Evolutionary conservation across 495 filamentous ascomycete species (phyloP).

Genomic region (Sordaria brevicollis): DNA sequence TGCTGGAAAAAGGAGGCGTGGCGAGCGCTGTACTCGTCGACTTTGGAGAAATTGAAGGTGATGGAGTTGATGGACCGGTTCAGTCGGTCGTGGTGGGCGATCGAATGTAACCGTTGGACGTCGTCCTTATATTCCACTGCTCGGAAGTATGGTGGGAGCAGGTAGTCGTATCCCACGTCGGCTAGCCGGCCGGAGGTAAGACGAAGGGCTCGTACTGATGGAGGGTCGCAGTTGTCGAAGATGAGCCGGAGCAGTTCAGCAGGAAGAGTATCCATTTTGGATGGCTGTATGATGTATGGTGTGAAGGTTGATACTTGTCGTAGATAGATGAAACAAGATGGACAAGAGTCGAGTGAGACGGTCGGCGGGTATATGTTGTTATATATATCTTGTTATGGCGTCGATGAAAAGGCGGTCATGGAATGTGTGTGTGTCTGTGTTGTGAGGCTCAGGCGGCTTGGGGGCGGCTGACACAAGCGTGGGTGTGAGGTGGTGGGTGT

Average conservation of each 20-base stretch:
- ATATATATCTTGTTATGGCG: neutral
- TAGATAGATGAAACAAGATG: neutral
- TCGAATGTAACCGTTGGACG: slow-evolving; percentile 31
- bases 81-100: slow-evolving; percentile 33
- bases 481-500: too few relatives aligned
- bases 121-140: slow-evolving; percentile 37
- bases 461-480: neutral
- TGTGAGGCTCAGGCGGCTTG: neutral
- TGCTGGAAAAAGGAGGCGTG: slow-evolving; percentile 31
- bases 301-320: neutral
- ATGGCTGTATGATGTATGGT: neutral
- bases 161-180: slow-evolving; percentile 35
- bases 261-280: slow-evolving; percentile 26
- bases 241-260: slow-evolving; percentile 39
- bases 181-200: slow-evolving; percentile 26
- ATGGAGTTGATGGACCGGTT: slow-evolving; percentile 29
- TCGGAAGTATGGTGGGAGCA: slow-evolving; percentile 30
- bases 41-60: slow-evolving; percentile 34
- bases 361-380: neutral
- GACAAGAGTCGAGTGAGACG: neutral
- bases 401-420: neutral
- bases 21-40: slow-evolving; percentile 33
- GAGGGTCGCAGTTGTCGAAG: slow-evolving; percentile 31
- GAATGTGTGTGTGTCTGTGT: neutral
- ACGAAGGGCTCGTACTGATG: slow-evolving; percentile 30